phyloP scores from a whole-genome alignment of 2,329 filamentous ascomycete genomes.

The Colletotrichum limetticola region DNA sequence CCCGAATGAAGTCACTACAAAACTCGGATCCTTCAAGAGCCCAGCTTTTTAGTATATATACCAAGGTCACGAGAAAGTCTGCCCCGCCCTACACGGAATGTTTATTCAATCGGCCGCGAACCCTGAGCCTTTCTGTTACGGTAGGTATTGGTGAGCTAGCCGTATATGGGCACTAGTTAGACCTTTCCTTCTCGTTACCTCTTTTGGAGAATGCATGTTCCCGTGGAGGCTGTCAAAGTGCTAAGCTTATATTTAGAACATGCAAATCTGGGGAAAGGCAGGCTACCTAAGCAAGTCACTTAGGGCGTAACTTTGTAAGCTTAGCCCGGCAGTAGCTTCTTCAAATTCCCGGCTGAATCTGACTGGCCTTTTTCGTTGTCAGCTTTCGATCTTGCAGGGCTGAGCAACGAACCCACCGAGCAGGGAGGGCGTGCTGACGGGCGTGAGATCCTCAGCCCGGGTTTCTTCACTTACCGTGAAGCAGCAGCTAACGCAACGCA shows the following conservation, averaged over 20 bases:
- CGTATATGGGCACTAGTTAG: neutral
- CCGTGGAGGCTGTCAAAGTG: neutral
- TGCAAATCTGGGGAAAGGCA: conserved; percentile 1
- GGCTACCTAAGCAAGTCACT: neutral
- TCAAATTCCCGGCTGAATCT: neutral
- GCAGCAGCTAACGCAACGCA: neutral
- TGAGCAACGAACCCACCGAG: conserved; percentile 9
- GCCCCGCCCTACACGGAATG: neutral
- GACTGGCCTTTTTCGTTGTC: neutral
- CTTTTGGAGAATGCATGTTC: neutral
- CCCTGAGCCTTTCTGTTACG: neutral
- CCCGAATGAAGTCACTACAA: neutral
- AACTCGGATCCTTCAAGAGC: neutral
- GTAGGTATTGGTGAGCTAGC: neutral
- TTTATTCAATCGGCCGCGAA: neutral
- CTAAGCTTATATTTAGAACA: conserved; percentile 18
- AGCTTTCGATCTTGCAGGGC: neutral
- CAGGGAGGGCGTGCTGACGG: neutral
- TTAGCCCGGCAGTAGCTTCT: neutral
- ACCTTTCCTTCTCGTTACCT: neutral
- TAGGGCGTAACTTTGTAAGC: neutral
- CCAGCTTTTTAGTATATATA: neutral
- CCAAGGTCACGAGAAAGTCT: neutral
- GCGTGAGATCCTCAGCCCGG: neutral
- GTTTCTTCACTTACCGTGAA: neutral